Conservation (phyloP, 768 basidiomycete genomes). For the Suillus tomentosus region DNA sequence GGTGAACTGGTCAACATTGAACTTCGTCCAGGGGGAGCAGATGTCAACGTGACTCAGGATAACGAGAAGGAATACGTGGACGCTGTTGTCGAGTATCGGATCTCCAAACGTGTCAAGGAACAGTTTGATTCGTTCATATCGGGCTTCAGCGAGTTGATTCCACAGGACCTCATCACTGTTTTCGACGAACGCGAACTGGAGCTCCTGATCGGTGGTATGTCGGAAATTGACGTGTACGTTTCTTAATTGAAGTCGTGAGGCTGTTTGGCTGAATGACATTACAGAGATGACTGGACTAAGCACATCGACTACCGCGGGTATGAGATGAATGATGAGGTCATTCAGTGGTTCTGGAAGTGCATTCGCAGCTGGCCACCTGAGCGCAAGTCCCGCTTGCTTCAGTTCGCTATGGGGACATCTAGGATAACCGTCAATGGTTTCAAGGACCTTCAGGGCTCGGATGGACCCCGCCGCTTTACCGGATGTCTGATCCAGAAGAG, state of each 20-base stretch:
- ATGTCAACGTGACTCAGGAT: conserved; percentile 88
- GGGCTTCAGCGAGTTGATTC: conserved; percentile 99
- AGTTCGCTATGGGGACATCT: conserved; percentile 97
- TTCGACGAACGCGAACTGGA: conserved; percentile 99
- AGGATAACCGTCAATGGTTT: conserved; percentile 98
- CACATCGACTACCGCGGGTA: conserved; percentile 99
- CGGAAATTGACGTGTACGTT: conserved; percentile 96
- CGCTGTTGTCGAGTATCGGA: conserved; percentile 92
- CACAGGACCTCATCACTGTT: conserved; percentile 95
- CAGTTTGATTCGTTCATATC: conserved; percentile 99
- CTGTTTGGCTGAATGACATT: not conserved
- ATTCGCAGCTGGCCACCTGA: conserved; percentile 98
- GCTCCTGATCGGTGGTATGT: conserved; percentile 98
- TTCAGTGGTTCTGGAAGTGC: conserved; percentile 99
- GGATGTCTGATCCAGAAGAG: too few relatives aligned
- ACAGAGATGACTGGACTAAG: conserved; percentile 96
- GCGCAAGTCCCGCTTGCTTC: conserved; percentile 92
- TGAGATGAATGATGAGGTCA: conserved; percentile 92
- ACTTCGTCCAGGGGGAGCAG: conserved; percentile 81
- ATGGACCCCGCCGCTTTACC: conserved; percentile 95
- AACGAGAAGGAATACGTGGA: conserved; percentile 99
- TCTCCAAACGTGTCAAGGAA: conserved; percentile 95
- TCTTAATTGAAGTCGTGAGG: not conserved
- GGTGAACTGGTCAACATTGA: too few relatives aligned
- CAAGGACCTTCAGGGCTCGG: conserved; percentile 97